These are phyloP conservation scores for Cladosporium sp. DNA, from an alignment of 2,329 filamentous ascomycete genomes.

Conservation along the genomic window DNA sequence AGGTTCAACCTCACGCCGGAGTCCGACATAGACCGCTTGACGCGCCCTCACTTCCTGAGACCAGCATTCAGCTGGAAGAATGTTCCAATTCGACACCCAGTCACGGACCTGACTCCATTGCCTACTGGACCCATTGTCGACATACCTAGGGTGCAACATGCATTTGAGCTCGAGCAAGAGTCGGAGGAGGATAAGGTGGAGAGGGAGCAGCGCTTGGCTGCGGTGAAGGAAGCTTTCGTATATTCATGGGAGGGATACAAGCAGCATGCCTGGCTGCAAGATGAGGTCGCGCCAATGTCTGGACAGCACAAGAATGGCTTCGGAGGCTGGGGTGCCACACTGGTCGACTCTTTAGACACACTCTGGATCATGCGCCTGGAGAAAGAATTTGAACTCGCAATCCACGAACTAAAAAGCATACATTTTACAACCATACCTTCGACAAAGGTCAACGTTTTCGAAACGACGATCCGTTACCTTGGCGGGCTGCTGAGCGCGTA, in stretches of 20 bases:
- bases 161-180: slow-evolving; percentile 70
- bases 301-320: slow-evolving; percentile 74
- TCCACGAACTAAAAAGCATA: slow-evolving; percentile 58
- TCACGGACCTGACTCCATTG: slow-evolving; percentile 71
- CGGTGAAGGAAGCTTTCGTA: slow-evolving; percentile 72
- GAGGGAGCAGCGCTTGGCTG: slow-evolving; percentile 63
- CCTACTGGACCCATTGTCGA: slow-evolving; percentile 68
- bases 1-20: slow-evolving; percentile 4
- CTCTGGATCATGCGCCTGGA: slow-evolving; percentile 71
- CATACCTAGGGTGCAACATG: slow-evolving; percentile 75
- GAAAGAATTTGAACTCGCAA: slow-evolving; percentile 65
- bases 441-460: slow-evolving; percentile 64
- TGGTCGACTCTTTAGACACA: slow-evolving; percentile 77
- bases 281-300: slow-evolving; percentile 72
- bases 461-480: slow-evolving; percentile 71
- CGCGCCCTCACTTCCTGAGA: slow-evolving; percentile 29
- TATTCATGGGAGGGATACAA: slow-evolving; percentile 83
- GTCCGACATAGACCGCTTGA: slow-evolving; percentile 24
- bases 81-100: slow-evolving; percentile 58
- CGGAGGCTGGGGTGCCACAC: slow-evolving; percentile 85
- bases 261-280: slow-evolving; percentile 76
- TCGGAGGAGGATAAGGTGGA: slow-evolving; percentile 58
- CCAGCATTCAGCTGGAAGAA: slow-evolving; percentile 36
- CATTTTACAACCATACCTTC: slow-evolving; percentile 59
- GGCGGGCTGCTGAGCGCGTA: slow-evolving; percentile 70